Percentiles rank a stretch among this genome's conserved stretches.
These are phyloP conservation scores for Fusarium subglutinans DNA, from an alignment of 2,329 filamentous ascomycete genomes.

Conservation along the genomic window DNA sequence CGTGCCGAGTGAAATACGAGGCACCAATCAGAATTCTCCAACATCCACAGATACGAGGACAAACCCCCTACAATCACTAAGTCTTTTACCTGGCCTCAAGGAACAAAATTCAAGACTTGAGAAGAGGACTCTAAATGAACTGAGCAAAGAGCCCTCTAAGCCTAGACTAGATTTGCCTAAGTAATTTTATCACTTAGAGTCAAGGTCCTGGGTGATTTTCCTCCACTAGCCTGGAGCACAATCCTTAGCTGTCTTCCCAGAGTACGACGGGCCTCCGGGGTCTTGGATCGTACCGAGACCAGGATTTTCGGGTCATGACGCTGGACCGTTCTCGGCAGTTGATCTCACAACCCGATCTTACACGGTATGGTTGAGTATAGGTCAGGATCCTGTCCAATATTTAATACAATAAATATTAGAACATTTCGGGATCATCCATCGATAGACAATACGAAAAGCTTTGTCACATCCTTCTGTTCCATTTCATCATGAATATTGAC, in stretches of 20 bases:
- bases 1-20: neutral
- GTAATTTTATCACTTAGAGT: too few relatives aligned
- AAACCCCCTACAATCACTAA: neutral
- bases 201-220: too few relatives aligned
- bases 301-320: too few relatives aligned
- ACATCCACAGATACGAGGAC: neutral
- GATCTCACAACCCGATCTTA: neutral
- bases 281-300: fast-evolving
- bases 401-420: neutral
- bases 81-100: neutral
- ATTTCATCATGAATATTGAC: neutral
- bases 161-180: too few relatives aligned
- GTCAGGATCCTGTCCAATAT: too few relatives aligned
- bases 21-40: neutral
- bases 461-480: too few relatives aligned
- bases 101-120: too few relatives aligned
- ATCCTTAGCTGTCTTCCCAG: neutral
- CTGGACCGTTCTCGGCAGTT: neutral
- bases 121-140: too few relatives aligned
- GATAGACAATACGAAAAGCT: neutral
- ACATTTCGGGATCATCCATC: too few relatives aligned
- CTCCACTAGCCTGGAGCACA: fast-evolving
- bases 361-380: neutral
- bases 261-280: neutral
- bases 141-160: too few relatives aligned